Conservation (phyloP, 2,329 filamentous ascomycete species). For the Ascochyta lentis region DNA sequence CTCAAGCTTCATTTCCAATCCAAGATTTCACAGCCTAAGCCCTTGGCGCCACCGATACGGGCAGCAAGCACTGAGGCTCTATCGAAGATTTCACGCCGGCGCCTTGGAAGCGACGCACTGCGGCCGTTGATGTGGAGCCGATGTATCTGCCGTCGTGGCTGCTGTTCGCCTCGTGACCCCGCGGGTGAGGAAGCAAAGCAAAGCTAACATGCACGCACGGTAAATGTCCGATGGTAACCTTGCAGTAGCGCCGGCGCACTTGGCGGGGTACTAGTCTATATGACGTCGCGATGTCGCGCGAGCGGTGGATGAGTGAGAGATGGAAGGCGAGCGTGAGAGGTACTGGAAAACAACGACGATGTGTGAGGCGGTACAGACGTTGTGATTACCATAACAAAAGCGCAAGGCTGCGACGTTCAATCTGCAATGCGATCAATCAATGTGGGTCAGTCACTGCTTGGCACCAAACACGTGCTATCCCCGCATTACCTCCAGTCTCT, state of each 20-base stretch:
- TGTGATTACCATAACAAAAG: too few species aligned
- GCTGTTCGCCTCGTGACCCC: neutral
- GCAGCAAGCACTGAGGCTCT: slow-evolving; percentile 11
- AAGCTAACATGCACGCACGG: slow-evolving; percentile 3
- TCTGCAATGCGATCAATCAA: neutral
- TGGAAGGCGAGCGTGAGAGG: too few species aligned
- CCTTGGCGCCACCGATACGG: too few species aligned
- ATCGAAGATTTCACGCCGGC: neutral
- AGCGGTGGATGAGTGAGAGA: too few species aligned
- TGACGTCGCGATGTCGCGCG: too few species aligned
- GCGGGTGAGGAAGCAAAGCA: neutral
- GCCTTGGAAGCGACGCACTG: neutral
- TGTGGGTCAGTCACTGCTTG: neutral
- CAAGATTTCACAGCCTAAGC: too few species aligned
- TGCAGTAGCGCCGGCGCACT: too few species aligned
- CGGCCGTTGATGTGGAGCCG: slow-evolving; percentile 16
- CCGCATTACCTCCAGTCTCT: slow-evolving; percentile 15
- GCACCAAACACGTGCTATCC: slow-evolving; percentile 11
- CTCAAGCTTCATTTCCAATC: too few species aligned
- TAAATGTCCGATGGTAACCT: neutral
- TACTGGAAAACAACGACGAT: too few species aligned
- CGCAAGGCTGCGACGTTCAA: too few species aligned
- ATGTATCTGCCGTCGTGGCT: slow-evolving; percentile 5
- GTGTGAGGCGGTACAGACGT: too few species aligned
- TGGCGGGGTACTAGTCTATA: too few species aligned